Evolutionary conservation across 257 asterid genomes (phyloP).

Genomic region (Solanum corneliomulleri): DNA sequence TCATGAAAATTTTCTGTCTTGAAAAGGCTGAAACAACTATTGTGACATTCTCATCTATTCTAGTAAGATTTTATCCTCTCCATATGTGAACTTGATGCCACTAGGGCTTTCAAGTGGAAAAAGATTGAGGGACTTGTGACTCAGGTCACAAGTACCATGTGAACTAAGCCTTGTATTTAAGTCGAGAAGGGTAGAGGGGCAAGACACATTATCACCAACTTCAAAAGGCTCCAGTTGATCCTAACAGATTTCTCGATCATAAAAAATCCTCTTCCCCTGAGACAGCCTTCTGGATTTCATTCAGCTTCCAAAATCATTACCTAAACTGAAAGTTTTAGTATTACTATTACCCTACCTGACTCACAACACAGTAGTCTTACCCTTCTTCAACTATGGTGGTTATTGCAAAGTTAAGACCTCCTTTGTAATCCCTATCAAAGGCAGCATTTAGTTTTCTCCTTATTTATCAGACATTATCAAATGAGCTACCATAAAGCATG

Average conservation of each 20-base stretch:
- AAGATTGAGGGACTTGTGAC: background rate
- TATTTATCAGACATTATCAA: background rate
- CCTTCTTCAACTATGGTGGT: background rate
- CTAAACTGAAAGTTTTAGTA: background rate
- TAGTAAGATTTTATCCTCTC: background rate
- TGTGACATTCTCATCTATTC: background rate
- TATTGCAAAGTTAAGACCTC: background rate
- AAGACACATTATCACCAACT: background rate
- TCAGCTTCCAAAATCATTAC: background rate
- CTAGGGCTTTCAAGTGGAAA: background rate
- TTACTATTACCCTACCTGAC: background rate
- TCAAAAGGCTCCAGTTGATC: background rate
- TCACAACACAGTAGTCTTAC: background rate
- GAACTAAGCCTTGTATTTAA: background rate
- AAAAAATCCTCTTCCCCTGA: background rate
- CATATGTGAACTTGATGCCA: background rate
- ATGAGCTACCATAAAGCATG: background rate
- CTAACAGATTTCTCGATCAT: background rate
- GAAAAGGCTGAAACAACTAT: background rate
- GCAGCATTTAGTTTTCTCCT: background rate
- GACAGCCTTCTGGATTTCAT: background rate
- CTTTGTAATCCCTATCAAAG: background rate
- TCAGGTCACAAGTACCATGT: background rate
- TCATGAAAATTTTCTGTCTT: background rate
- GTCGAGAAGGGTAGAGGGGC: background rate